Conservation (phyloP, 2,329 filamentous ascomycete genomes). For the Mollisia scopiformis region DNA sequence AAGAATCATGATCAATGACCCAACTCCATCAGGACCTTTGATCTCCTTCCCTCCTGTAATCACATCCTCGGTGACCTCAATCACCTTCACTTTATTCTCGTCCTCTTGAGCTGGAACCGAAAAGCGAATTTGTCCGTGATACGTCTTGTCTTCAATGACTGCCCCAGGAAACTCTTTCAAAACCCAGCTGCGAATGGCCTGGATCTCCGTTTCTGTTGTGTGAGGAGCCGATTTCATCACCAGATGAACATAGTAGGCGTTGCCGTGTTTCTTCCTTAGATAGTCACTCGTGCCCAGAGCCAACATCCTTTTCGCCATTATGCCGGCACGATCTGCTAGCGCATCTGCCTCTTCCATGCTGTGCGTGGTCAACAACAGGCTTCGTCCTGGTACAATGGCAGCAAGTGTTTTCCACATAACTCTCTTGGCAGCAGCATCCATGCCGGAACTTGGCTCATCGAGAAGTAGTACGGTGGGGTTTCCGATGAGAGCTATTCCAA, state of each 20-base stretch:
- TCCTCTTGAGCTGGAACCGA: constrained; percentile 62
- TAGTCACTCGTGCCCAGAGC: constrained; percentile 77
- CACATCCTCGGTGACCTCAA: constrained; percentile 26
- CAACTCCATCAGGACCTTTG: constrained; percentile 48
- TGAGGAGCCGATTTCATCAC: constrained; percentile 76
- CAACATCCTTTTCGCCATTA: constrained; percentile 84
- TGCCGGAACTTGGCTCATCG: constrained; percentile 85
- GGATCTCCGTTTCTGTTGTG: constrained; percentile 71
- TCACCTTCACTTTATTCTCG: neutral
- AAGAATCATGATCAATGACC: constrained; percentile 70
- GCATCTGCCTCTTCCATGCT: constrained; percentile 96
- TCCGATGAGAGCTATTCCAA: constrained; percentile 90
- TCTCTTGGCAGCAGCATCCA: constrained; percentile 89
- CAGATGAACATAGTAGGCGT: constrained; percentile 79
- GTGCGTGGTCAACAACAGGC: constrained; percentile 87
- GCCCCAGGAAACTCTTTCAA: constrained; percentile 61
- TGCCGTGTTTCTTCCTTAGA: constrained; percentile 75
- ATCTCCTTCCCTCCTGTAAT: constrained; percentile 21
- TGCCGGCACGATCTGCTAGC: constrained; percentile 80
- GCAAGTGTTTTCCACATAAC: constrained; percentile 90
- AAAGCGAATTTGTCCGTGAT: constrained; percentile 88
- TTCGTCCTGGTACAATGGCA: constrained; percentile 74
- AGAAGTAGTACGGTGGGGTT: constrained; percentile 86
- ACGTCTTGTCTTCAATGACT: constrained; percentile 71
- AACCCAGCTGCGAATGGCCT: constrained; percentile 69